Base-by-base conservation (phyloP, 495 filamentous ascomycete species). In the Xylaria intraflava region DNA sequence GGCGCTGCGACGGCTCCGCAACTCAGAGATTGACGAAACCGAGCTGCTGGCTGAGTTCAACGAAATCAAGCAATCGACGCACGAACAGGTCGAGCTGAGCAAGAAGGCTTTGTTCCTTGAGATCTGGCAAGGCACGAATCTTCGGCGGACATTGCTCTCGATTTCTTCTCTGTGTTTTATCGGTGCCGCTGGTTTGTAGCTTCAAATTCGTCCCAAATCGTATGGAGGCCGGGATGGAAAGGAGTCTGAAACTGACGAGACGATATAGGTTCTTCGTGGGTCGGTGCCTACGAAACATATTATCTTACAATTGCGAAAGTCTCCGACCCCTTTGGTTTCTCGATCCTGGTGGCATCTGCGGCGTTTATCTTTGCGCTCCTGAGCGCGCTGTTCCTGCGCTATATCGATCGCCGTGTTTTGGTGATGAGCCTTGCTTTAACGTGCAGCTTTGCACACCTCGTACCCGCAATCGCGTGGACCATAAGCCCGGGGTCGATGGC, bases 301-400 rank as follows among this genome's bases (percentile, higher is more conserved):
- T 80, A 77, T 61, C 77, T 80, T 51, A 65, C 74, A 27, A 78
- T 79, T 58, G 78, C 77, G 4, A 64, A 72, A 26, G 69, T 80
- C 23, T 71, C 70, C 6, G 64, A 72, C 35, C 70, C 78, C 2
- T 82, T 82, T 54, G 58, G 68, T 33, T 75, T 78, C 59, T 68
- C 72, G 20, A 71, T 73, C 47, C 76, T 79, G 44, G 61, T 81
- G 35, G 74, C 69, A n/a, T 71, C 69, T 16, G 62, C 78, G 23
- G 76, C 76, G 3, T 70, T 80, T 9, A 46, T 77, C 24, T 73
- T 69, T 29, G 74, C 78, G 50, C 46, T 80, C 6, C 42, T 75
- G 44, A 79, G 76, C 56, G 65, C 64, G 33, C 57, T 58, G 29
- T 61, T 80, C 24, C 64, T 82, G 39, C 75, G 77, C 0, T 65